Evolutionary conservation across 2,329 filamentous ascomycete species (phyloP), one percentile per base, ranked within the genome.

Genomic region (Pseudogymnoascus pannorum): DNA sequence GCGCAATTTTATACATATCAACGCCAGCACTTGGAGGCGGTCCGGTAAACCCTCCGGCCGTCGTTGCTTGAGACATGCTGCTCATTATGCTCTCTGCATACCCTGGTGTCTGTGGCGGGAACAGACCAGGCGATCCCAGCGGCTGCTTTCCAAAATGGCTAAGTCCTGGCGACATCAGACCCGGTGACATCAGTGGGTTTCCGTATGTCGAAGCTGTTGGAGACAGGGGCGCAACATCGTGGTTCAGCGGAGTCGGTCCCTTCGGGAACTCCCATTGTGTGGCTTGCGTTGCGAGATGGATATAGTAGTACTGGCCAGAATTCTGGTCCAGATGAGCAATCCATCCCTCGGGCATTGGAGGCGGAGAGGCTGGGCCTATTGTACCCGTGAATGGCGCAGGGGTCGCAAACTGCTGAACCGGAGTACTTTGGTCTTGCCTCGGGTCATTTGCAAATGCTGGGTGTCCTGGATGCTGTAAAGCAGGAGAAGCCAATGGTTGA

Each of bases 191-290:
- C 26, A 92, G 74, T 3, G 88, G 87, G 69, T 91, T 89, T 63
- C 87, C 88, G 68, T 91, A 92, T 0, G 87, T 87, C 58, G 87
- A 91, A 4, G 85, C 85, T 0, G 87, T 87, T 0, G 93, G 93
- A 5, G 93, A 97, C 61, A 97, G 77, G 0, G 93, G 93, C 14
- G 86, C 81, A 12, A 89, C 83, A 63, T 95, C 92, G 65, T 96
- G 83, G 65, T 91, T 89, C 60, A 97, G 80, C 1, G 93, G 93
- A 22, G 91, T 96, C 0, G 92, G 92, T 0, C 93, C 93, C 75
- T 97, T 97, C 26, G 94, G 94, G 67, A 97, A 97, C 71, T 99
- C 94, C 94, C 94, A 99, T 72, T 99, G 94, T 0, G 94, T 99
- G 2, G 92, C 91, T 72, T 97, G 94, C 0, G 91, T 92, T 1